phyloP scores from a whole-genome alignment of 441 rosid species.

The Cnidoscolus chayamansa region DNA sequence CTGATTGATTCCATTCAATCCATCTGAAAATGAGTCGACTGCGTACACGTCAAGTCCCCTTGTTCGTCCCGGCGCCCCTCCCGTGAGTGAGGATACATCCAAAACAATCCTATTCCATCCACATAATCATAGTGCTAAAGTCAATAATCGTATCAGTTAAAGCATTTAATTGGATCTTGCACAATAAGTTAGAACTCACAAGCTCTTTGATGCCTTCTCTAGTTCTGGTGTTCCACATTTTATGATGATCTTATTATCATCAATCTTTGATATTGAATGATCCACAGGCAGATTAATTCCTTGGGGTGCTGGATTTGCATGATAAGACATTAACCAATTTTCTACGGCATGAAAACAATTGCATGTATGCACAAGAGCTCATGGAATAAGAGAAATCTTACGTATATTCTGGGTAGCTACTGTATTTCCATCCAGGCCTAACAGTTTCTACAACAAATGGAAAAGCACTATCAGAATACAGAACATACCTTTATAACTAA shows the following conservation, averaged over 20 bases:
- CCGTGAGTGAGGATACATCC: conserved; percentile 66
- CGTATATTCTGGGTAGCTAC: too few relatives aligned
- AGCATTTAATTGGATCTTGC: neutral
- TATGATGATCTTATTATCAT: conserved; percentile 50
- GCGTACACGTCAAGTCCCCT: conserved; percentile 61
- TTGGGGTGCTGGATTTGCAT: conserved; percentile 43
- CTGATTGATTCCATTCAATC: conserved; percentile 36
- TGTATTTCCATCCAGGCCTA: too few relatives aligned
- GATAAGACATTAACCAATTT: conserved; percentile 14
- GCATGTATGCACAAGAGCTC: neutral
- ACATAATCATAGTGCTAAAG: neutral
- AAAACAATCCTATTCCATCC: conserved; percentile 51
- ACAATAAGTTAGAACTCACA: conserved; percentile 33
- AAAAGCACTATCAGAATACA: neutral
- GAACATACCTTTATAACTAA: neutral
- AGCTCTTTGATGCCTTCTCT: conserved; percentile 48
- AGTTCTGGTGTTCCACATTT: conserved; percentile 35
- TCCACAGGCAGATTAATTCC: conserved; percentile 59
- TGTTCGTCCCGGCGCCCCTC: conserved; percentile 86
- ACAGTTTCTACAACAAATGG: conserved; percentile 32
- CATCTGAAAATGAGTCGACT: conserved; percentile 46
- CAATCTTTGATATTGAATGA: conserved; percentile 48
- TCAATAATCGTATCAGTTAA: conserved; percentile 16
- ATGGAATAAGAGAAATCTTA: conserved; percentile 9
- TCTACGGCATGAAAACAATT: conserved; percentile 11